Evolutionary conservation across 2,329 filamentous ascomycete genomes (phyloP), one percentile per base, ranked within the genome.

Genomic region (Monilinia fructicola): DNA sequence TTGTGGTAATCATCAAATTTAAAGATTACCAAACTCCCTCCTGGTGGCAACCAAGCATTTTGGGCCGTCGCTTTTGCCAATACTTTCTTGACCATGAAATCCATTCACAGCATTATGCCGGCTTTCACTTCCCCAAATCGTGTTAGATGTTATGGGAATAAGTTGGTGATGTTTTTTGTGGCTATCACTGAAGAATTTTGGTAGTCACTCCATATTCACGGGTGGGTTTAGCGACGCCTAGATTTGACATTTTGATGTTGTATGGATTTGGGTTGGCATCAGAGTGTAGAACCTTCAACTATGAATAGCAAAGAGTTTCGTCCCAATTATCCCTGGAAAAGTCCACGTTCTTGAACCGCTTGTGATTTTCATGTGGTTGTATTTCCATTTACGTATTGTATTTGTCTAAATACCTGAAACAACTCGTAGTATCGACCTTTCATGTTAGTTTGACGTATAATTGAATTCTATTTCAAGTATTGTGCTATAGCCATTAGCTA

Each of bases 21-120:
- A 70, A 67, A n/a, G 72, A 73, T 21, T 64, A 73, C 38, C 5
- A 71, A 71, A 42, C 70, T 77, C 1, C 72, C 71, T 6, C 28
- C 65, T 2, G 75, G 75, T 46, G 75, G 78, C 66, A 71, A 70
- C 50, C 68, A 72, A 2, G 68, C 78, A 6, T 71, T 77, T 35
- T 66, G 73, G 18, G 76, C 73, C 4, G 71, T 76, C 7, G 65
- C 72, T 2, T 52, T 72, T 23, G 74, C 74, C 2, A 63, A 76
- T 3, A 75, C 77, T 0, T 70, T 78, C 23, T 61, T 78, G 3
- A 71, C 73, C 38, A 69, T 77, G 21, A 72, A 76, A 21, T 61
- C 78, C 1, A 56, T 76, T n/a, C 78, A 74, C 67, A 73, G 73
- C 54, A 54, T 77, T 9, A 56, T 78, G 3, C 69, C 72, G 5